These are phyloP conservation scores for Trifolium repens DNA, from an alignment of 306 rosid genomes.

Conservation along the genomic window DNA sequence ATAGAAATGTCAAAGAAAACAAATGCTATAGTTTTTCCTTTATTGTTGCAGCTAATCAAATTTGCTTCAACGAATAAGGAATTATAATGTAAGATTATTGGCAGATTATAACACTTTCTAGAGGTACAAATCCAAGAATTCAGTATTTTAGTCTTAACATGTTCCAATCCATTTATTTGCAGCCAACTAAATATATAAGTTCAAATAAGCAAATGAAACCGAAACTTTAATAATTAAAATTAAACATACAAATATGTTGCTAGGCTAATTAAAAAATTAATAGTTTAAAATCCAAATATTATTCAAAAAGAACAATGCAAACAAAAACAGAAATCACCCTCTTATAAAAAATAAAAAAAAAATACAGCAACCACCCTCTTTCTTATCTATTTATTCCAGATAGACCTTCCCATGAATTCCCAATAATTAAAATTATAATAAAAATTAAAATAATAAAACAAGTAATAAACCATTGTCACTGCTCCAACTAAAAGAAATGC, in stretches of 20 bases:
- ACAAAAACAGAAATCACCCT: not conserved
- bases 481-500: slow-evolving; percentile 21
- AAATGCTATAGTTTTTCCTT: too few species aligned
- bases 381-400: slow-evolving; percentile 28
- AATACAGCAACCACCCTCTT: too few species aligned
- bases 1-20: too few species aligned
- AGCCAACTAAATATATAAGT: not conserved
- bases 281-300: not conserved
- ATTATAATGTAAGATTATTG: not conserved
- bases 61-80: slow-evolving; percentile 21
- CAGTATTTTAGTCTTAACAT: slow-evolving; percentile 2
- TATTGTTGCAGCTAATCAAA: not conserved
- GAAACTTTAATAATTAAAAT: not conserved
- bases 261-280: not conserved
- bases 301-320: not conserved
- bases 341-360: too few species aligned
- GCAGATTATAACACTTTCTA: not conserved
- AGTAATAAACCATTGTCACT: slow-evolving; percentile 23
- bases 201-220: not conserved
- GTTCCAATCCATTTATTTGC: slow-evolving; percentile 19
- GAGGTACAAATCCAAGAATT: not conserved
- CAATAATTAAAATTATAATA: slow-evolving; percentile 24
- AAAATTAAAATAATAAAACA: slow-evolving; percentile 25
- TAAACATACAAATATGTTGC: not conserved
- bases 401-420: slow-evolving; percentile 22